Percentiles rank a stretch among this genome's conserved stretches.
Evolutionary conservation across 345 rosid genomes (phyloP).

Genomic region (Rhizophora mangle): DNA sequence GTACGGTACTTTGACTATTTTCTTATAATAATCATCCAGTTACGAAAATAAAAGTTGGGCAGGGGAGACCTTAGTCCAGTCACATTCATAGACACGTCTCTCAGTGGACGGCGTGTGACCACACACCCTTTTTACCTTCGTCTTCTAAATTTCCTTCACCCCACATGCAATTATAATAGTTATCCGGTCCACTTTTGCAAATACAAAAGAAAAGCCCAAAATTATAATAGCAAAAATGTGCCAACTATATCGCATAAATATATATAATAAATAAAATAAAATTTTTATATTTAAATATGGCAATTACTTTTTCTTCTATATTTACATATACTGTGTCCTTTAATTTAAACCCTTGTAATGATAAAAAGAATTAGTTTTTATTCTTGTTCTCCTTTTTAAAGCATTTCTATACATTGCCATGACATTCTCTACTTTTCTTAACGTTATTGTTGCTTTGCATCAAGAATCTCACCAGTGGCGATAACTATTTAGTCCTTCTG

Average conservation of each 20-base stretch:
- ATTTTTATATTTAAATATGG: too few relatives aligned
- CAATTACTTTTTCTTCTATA: too few relatives aligned
- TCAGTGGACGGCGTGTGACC: slow-evolving; percentile 30
- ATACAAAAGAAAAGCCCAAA: background rate
- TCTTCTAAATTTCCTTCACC: slow-evolving; percentile 10
- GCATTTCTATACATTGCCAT: slow-evolving; percentile 28
- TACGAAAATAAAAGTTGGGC: too few relatives aligned
- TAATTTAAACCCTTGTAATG: too few relatives aligned
- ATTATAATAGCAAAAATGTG: too few relatives aligned
- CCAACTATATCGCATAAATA: too few relatives aligned
- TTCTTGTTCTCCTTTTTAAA: slow-evolving; percentile 12
- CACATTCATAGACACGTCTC: slow-evolving; percentile 4
- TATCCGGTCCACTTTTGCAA: slow-evolving; percentile 10
- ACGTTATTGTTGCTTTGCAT: slow-evolving; percentile 11
- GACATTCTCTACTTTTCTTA: slow-evolving; percentile 27
- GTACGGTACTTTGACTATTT: too few relatives aligned
- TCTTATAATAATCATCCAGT: too few relatives aligned
- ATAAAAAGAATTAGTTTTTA: background rate
- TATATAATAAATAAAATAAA: too few relatives aligned
- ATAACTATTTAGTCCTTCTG: background rate
- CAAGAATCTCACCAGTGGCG: slow-evolving; percentile 24
- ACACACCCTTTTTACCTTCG: slow-evolving; percentile 19
- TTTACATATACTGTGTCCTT: too few relatives aligned
- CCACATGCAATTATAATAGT: slow-evolving; percentile 34
- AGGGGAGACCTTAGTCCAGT: slow-evolving; percentile 9